Percentiles rank a stretch among this genome's conserved stretches.
These are phyloP conservation scores for Corymbia calophylla DNA, from an alignment of 441 rosid genomes.

Conservation along the genomic window DNA sequence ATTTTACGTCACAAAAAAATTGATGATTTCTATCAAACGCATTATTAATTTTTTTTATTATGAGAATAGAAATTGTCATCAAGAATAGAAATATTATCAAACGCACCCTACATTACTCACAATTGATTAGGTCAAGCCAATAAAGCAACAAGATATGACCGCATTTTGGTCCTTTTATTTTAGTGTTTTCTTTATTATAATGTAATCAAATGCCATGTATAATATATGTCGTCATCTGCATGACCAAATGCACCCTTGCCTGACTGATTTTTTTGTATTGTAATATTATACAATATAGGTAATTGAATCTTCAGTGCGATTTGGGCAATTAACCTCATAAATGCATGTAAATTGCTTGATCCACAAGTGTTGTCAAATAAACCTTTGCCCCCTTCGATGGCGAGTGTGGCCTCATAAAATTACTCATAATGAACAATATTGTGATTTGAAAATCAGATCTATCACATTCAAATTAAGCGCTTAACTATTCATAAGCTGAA, in stretches of 20 bases:
- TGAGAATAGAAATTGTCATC: too few species aligned
- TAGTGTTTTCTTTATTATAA: background rate
- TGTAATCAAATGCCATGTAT: background rate
- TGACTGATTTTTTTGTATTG: background rate
- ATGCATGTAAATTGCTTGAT: background rate
- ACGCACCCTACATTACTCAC: background rate
- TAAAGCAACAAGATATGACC: background rate
- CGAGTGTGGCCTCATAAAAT: background rate
- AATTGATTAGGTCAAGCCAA: background rate
- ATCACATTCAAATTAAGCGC: background rate
- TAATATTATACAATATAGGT: too few species aligned
- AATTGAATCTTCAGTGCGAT: too few species aligned
- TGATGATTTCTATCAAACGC: too few species aligned
- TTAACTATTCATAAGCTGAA: background rate
- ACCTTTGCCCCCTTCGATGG: background rate
- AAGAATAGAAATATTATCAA: too few species aligned
- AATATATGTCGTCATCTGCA: background rate
- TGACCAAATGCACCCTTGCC: background rate
- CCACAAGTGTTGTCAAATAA: background rate
- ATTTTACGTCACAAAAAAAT: too few species aligned
- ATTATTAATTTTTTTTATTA: too few species aligned
- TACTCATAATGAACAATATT: fast-evolving
- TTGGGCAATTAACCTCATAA: background rate
- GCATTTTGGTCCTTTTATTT: background rate
- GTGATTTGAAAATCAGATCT: background rate